These are phyloP conservation scores for Anastatica hierochuntica DNA, from an alignment of 345 rosid genomes.

Conservation along the genomic window DNA sequence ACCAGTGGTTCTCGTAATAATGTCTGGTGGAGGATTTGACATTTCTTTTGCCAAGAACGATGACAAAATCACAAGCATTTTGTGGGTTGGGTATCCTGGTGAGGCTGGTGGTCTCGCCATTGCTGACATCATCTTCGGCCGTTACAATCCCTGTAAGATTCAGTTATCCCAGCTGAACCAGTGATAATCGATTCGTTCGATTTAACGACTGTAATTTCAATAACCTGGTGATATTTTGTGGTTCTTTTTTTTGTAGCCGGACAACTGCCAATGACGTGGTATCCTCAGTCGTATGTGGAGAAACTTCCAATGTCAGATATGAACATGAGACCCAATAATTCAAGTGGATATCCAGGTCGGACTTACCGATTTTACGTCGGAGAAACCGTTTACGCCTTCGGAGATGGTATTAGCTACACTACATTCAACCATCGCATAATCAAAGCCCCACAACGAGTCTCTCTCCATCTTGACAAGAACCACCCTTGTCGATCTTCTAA, in stretches of 20 bases:
- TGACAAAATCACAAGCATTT: conserved; percentile 35
- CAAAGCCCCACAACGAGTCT: conserved; percentile 39
- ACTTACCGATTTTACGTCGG: conserved; percentile 68
- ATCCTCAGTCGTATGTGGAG: conserved; percentile 55
- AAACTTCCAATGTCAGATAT: conserved; percentile 60
- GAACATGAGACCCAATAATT: conserved; percentile 65
- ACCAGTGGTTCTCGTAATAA: conserved; percentile 64
- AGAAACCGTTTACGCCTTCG: conserved; percentile 58
- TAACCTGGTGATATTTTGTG: conserved; percentile 1
- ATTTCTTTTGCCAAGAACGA: conserved; percentile 52
- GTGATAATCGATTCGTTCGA: background rate
- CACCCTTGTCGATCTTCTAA: conserved; percentile 47
- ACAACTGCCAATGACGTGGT: conserved; percentile 72
- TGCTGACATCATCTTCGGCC: conserved; percentile 61
- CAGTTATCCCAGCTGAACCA: background rate
- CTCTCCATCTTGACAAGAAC: conserved; percentile 31
- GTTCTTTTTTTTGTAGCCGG: conserved; percentile 40
- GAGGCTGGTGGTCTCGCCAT: conserved; percentile 72
- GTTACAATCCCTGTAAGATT: conserved; percentile 50
- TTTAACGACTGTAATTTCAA: background rate
- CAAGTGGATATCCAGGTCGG: conserved; percentile 63
- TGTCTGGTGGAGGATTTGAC: conserved; percentile 81
- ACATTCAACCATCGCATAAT: conserved; percentile 31
- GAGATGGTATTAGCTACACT: conserved; percentile 54
- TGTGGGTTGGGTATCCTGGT: conserved; percentile 64